Base-by-base conservation (phyloP, 2,329 filamentous ascomycete genomes). In the Sarocladiaceae sp. region DNA sequence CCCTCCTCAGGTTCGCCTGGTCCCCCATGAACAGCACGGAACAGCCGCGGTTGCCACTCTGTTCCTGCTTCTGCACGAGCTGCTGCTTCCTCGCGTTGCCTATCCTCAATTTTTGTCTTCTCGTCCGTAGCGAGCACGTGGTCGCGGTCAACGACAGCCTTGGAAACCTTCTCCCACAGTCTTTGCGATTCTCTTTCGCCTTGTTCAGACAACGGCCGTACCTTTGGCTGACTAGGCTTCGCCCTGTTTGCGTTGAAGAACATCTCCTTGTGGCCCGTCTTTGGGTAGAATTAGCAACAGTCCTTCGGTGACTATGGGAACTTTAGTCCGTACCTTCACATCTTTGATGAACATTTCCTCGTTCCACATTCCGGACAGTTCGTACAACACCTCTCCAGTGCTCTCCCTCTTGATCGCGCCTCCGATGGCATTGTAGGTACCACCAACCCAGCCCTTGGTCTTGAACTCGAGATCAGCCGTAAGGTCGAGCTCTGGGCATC, bases 401-500 rank as follows among this genome's bases (percentile, higher is more conserved):
- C 83, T 82, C 51, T 90, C 88, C 53, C 90, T 88, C 65, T 85
- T 95, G 67, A 98, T 95, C 32, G 74, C 82, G 7, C 93, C 93
- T 7, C 88, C 89, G 56, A 98, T 95, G 29, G 89, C 88, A 59
- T 98, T 96, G 66, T 98, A 98, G 1, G 87, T 93, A 6, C 93
- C 93, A 43, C 88, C 84, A 51, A 98, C 91, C 78, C 94, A 98
- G 4, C 93, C 93, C 66, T 97, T 97, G 43, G 88, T 94, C 70
- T 97, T 97, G 76, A 98, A 98, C 53, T 98, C 93, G 49, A 98
- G 82, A 60, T 98, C 91, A 48, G 89, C 91, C 20, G 82, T 78
- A 15, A 98, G 73, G 47, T 89, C 83, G 15, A 88, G 78, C 62
- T 97, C 91, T 0, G 91, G 88, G 62, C 93, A 97, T 52, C 83